These are phyloP conservation scores for Lodderomyces metapsilosis DNA, from an alignment of 1,139 yeast genomes.

Conservation along the genomic window DNA sequence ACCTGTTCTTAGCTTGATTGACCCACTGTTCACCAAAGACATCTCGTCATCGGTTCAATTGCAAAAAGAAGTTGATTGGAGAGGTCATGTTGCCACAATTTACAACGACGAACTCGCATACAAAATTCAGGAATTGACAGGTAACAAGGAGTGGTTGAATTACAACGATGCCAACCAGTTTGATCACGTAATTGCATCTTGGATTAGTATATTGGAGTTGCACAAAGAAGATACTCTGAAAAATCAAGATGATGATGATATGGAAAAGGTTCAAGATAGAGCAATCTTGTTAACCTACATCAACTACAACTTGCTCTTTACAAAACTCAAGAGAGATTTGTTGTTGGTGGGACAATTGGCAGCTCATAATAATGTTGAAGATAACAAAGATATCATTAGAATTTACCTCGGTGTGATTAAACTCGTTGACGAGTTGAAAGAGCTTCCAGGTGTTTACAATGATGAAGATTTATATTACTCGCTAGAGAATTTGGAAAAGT, in stretches of 20 bases:
- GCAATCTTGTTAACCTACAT: constrained; percentile 76
- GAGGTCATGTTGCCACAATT: constrained; percentile 67
- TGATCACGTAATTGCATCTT: constrained; percentile 33
- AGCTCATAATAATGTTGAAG: constrained; percentile 23
- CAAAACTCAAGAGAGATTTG: constrained; percentile 72
- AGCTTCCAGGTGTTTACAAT: constrained; percentile 87
- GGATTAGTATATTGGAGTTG: constrained; percentile 40
- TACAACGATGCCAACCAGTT: constrained; percentile 26
- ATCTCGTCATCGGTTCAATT: constrained; percentile 27
- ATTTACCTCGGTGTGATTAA: constrained; percentile 48
- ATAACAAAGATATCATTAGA: constrained; percentile 47
- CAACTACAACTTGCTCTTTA: constrained; percentile 62
- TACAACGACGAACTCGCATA: constrained; percentile 73
- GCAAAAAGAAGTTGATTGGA: constrained; percentile 56
- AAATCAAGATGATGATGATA: constrained; percentile 44
- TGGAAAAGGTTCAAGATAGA: constrained; percentile 63
- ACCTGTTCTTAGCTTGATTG: constrained; percentile 42
- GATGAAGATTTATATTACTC: constrained; percentile 67
- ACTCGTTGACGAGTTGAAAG: constrained; percentile 58
- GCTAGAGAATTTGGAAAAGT: constrained; percentile 49
- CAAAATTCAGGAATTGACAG: constrained; percentile 46
- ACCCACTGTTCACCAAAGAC: constrained; percentile 42
- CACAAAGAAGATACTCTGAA: constrained; percentile 52
- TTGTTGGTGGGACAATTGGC: constrained; percentile 40
- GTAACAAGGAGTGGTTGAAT: constrained; percentile 26